Evolutionary conservation across 352 stramenopile genomes (phyloP), one percentile per base, ranked within the genome.

Genomic region (Phytophthora boehmeriae): DNA sequence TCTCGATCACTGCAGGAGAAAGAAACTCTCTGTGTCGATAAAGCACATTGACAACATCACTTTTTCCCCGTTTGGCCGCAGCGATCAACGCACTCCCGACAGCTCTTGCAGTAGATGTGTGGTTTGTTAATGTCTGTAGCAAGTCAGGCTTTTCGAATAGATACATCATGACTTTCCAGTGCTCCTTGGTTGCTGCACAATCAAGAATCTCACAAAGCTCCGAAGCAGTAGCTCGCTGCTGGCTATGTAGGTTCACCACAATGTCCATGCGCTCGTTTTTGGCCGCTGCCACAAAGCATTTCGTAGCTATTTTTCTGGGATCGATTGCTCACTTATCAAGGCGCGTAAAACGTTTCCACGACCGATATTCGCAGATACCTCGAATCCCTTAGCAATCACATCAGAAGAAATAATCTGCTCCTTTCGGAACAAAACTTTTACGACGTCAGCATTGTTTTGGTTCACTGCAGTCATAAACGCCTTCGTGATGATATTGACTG

Each of bases 371-470:
- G 30, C 30, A 11, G 30, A 6, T 11, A 11, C 11, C 30, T 11
- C 30, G 30, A 36, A 36, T 36, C 11, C 11, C 6, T 36, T 6
- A 36, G 6, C 11, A 11, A 36, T 36, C 30, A 36, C 30, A 6
- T 11, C 30, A 36, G 11, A 36, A 36, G 30, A 36, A 36, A 36
- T 36, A 11, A 6, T 11, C 6, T 36, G 6, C 19, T 17, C 13
- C 10, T 42, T 42, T 9, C 19, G 5, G 35, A 9, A 42, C 35
- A 42, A 17, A 13, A 42, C 35, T n/a, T 17, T 42, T 16, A 42
- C 35, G 8, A 42, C 35, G 35, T 42, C 35, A n/a, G 35, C 35
- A 42, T 42, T 42, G 35, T 42, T 42, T 17, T 42, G 35, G 9
- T 19, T n/a, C 13, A n/a, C 35, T 9, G 35, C 35, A 16, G 35